Evolutionary conservation across 352 stramenopile genomes (phyloP).

Genomic region (Phytopythium boreale): DNA sequence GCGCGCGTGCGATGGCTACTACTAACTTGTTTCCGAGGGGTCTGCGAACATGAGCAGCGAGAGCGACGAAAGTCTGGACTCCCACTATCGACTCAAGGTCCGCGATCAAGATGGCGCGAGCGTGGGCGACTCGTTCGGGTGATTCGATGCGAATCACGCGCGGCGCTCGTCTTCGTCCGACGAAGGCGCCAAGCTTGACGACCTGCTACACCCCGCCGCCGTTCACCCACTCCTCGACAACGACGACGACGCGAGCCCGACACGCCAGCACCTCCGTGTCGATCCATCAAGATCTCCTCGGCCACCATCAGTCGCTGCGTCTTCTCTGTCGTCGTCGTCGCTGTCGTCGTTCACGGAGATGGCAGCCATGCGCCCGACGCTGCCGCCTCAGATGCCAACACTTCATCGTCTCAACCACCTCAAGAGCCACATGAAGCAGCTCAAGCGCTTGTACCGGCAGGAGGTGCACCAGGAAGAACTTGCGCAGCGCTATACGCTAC

Average conservation of each 20-base stretch:
- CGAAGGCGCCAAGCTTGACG: not conserved
- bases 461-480: constrained; percentile 49
- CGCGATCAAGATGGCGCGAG: not conserved
- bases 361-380: not conserved
- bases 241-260: not conserved
- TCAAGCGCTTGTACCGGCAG: constrained; percentile 41
- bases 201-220: not conserved
- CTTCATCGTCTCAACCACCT: constrained; percentile 33
- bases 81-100: not conserved
- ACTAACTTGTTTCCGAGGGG: not conserved
- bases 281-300: not conserved
- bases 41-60: not conserved
- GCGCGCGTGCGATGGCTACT: not conserved
- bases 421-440: constrained; percentile 48
- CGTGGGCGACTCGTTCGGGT: not conserved
- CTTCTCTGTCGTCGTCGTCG: not conserved
- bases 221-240: not conserved
- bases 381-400: constrained; percentile 1
- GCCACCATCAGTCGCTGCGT: not conserved
- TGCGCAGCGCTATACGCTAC: constrained; percentile 24
- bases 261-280: not conserved
- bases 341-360: not conserved
- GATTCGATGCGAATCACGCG: not conserved
- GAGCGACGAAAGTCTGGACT: not conserved
- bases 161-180: not conserved